phyloP scores from a whole-genome alignment of 768 basidiomycete species.

The Tephrocybe sp. region DNA sequence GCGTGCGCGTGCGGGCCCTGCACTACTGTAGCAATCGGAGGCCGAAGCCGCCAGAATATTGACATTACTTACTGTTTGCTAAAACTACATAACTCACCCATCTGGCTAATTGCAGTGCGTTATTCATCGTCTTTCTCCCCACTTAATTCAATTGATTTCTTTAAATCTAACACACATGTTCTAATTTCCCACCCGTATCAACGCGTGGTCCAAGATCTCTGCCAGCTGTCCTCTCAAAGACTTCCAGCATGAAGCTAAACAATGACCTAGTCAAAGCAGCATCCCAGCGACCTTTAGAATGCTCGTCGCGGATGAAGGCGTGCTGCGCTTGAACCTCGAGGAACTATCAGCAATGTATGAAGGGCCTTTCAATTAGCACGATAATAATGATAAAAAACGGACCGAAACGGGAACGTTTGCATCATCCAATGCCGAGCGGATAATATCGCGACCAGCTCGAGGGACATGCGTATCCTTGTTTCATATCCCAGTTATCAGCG shows the following conservation, averaged over 20 bases:
- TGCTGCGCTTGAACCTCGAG: conserved; percentile 97
- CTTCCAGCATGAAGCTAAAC: conserved; percentile 88
- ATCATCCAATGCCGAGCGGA: conserved; percentile 82
- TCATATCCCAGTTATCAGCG: conserved; percentile 28
- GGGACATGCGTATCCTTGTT: conserved; percentile 87
- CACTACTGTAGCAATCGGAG: too few relatives aligned
- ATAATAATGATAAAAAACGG: conserved; percentile 25
- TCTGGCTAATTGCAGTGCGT: background rate
- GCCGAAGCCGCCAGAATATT: too few relatives aligned
- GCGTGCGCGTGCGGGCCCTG: too few relatives aligned
- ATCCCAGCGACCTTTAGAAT: conserved; percentile 94
- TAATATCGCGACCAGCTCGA: conserved; percentile 80
- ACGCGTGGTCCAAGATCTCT: conserved; percentile 78
- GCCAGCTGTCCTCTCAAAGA: conserved; percentile 86
- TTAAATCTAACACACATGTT: conserved; percentile 78
- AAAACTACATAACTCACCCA: too few relatives aligned
- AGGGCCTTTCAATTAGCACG: background rate
- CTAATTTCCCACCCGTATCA: conserved; percentile 44
- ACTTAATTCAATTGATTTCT: too few relatives aligned
- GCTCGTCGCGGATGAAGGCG: conserved; percentile 92
- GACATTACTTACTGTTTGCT: too few relatives aligned
- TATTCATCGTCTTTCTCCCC: background rate
- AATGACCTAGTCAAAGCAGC: conserved; percentile 82
- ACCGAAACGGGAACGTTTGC: conserved; percentile 72
- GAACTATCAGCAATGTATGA: conserved; percentile 73